Base-by-base conservation (phyloP, 2,329 filamentous ascomycete genomes). In the Hypoxylon sp. region DNA sequence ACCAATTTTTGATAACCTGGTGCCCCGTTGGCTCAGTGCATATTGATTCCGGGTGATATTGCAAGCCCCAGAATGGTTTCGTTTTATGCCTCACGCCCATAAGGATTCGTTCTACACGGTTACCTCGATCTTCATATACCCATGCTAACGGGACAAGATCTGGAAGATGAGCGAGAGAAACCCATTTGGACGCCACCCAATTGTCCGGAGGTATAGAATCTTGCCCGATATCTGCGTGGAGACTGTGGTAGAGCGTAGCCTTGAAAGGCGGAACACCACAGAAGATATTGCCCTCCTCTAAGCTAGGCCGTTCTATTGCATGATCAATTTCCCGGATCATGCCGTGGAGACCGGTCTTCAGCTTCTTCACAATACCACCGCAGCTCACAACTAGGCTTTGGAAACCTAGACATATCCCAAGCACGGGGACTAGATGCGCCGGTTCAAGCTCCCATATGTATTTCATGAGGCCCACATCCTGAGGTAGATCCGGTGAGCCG, bases 331-430 rank as follows among this genome's bases (percentile, higher is more conserved):
- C 80, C 63, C 91, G 88, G 19, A 97, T 89, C 81, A 97, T 92
- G 1, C 94, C 94, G 80, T 98, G 94, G 73, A 94, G 83, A 0
- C 94, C 94, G 63, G 91, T 86, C n/a, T 83, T 81, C 63, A 97
- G 81, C 69, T 88, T 86, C 58, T 88, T 83, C 17, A 97, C 88
- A 6, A 81, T 79, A 1, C 90, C 90, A 0, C 92, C 92, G 73
- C 91, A 90, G 9, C 87, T 86, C 51, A 89, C 83, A 52, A 91
- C 90, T 48, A 97, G 82, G 73, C 92, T 94, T 80, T 98, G 94
- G 71, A 97, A 97, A 0, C 94, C 94, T 0, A 97, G 86, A 74
- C 94, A 97, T 47, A 98, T 93, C 0, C 94, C 96, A 35, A 99
- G 83, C 0, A 97, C 90, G 0, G 96, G 96, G 1, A 97, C 74